Evolutionary conservation across 164 flowering plant species (phyloP).

Genomic region (Brasenia schreberi): DNA sequence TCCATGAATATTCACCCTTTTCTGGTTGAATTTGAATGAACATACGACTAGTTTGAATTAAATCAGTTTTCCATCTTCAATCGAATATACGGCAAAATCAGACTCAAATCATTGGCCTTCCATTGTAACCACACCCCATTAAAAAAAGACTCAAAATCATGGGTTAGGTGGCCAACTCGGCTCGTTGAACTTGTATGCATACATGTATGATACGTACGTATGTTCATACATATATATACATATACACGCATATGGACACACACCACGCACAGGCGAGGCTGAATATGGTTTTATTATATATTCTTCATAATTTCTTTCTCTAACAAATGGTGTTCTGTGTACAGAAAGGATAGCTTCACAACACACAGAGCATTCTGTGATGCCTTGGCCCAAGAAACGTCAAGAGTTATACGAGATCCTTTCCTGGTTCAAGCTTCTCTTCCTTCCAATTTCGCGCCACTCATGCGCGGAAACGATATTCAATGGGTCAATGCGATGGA

Average conservation of each 20-base stretch:
- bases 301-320: background rate
- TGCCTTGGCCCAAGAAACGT: conserved; percentile 88
- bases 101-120: background rate
- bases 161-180: no score
- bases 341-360: conserved; percentile 82
- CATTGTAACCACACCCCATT: no score
- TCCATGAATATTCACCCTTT: background rate
- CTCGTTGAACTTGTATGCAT: no score
- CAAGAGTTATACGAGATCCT: conserved; percentile 43
- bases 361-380: conserved; percentile 96
- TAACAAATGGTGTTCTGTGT: background rate
- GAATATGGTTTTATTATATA: background rate
- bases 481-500: background rate
- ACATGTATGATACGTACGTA: no score
- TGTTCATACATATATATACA: background rate
- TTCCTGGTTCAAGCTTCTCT: background rate
- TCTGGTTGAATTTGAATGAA: no score
- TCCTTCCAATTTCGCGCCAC: background rate
- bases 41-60: no score
- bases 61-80: background rate
- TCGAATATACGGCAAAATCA: background rate
- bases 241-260: no score
- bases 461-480: background rate
- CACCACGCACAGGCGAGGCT: background rate
- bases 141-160: no score